Percentiles rank a stretch among this genome's conserved stretches.
Evolutionary conservation across 2,329 filamentous ascomycete genomes (phyloP).

Genomic region (Aspergillus sergii): DNA sequence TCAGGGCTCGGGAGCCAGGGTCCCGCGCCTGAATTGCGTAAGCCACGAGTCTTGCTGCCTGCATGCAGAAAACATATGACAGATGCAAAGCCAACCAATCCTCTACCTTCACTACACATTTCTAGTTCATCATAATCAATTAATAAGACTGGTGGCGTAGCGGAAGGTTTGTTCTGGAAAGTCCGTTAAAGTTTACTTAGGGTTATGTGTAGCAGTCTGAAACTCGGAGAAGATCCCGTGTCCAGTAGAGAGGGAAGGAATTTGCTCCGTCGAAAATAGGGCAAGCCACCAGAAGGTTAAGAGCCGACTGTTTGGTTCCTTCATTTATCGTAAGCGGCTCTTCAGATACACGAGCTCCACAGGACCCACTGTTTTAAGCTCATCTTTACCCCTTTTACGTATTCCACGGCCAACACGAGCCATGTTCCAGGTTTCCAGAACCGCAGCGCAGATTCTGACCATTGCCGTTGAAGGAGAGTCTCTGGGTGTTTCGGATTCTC

Average conservation of each 20-base stretch:
- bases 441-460: neutral
- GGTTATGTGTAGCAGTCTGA: neutral
- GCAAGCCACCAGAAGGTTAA: neutral
- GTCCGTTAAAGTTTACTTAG: neutral
- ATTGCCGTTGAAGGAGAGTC: neutral
- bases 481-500: neutral
- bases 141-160: neutral
- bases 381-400: neutral
- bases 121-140: neutral
- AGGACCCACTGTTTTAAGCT: neutral
- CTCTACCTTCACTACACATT: neutral
- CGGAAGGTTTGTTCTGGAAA: neutral
- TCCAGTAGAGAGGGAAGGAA: neutral
- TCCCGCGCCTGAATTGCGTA: neutral
- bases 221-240: neutral
- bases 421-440: neutral
- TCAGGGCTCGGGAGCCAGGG: neutral
- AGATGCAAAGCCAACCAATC: neutral
- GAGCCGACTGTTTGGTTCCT: neutral
- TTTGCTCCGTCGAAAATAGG: neutral
- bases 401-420: neutral
- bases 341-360: neutral
- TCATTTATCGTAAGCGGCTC: neutral
- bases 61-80: neutral
- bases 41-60: no score